phyloP scores from a whole-genome alignment of 2,329 filamentous ascomycete genomes.

The Alternaria brassicae region DNA sequence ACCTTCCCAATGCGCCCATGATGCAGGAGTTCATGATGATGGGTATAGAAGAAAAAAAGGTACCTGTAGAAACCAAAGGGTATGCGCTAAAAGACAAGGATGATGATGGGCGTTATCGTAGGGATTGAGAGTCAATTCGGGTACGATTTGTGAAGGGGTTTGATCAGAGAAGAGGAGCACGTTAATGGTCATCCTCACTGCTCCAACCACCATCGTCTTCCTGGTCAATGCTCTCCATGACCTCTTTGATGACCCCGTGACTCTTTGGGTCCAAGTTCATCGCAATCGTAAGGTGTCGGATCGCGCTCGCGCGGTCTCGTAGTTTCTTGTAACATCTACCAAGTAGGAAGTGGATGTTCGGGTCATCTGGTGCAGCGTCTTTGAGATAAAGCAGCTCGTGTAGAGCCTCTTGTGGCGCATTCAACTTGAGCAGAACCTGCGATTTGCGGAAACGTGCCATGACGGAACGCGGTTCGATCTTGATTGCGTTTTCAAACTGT shows the following conservation, averaged over 20 bases:
- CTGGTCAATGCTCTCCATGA: slow-evolving; percentile 89
- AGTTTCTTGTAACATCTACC: slow-evolving; percentile 74
- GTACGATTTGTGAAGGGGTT: not conserved
- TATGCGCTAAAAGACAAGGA: slow-evolving; percentile 5
- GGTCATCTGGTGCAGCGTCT: slow-evolving; percentile 90
- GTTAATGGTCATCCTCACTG: slow-evolving; percentile 45
- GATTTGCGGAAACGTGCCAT: slow-evolving; percentile 94
- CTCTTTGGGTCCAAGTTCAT: slow-evolving; percentile 97
- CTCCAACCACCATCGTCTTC: slow-evolving; percentile 60
- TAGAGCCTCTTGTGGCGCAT: slow-evolving; percentile 73
- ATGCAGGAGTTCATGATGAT: slow-evolving; percentile 5
- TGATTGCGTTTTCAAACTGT: slow-evolving; percentile 82
- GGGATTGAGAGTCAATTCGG: slow-evolving; percentile 3
- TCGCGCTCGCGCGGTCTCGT: slow-evolving; percentile 72
- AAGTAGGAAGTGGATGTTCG: slow-evolving; percentile 93
- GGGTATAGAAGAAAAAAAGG: slow-evolving; percentile 5
- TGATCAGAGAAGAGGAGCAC: not conserved
- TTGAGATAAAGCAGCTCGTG: slow-evolving; percentile 87
- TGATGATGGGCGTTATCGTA: not conserved
- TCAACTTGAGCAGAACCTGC: slow-evolving; percentile 78
- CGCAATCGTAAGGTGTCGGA: slow-evolving; percentile 92
- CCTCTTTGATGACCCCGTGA: slow-evolving; percentile 92
- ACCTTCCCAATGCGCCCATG: slow-evolving; percentile 2
- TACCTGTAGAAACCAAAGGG: not conserved
- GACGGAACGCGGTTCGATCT: slow-evolving; percentile 79